These are phyloP conservation scores for Citrullus amarus DNA, from an alignment of 306 rosid genomes.

Conservation along the genomic window DNA sequence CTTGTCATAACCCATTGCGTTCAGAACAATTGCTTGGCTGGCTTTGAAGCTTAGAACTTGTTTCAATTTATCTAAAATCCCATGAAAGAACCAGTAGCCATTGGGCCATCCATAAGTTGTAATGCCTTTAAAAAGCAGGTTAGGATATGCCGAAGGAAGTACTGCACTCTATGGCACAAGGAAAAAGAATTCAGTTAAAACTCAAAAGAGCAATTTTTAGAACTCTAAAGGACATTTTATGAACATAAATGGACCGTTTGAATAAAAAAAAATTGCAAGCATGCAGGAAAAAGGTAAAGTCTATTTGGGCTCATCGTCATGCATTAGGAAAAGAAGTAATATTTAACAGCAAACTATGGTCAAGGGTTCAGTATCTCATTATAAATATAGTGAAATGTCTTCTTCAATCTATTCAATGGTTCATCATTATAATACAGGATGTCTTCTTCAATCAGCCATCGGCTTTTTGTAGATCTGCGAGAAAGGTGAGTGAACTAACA, in stretches of 20 bases:
- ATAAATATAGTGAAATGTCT: not conserved
- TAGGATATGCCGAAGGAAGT: slow-evolving; percentile 25
- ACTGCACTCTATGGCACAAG: slow-evolving; percentile 23
- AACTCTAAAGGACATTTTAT: not conserved
- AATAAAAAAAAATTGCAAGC: not conserved
- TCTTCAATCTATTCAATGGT: not conserved
- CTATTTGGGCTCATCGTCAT: not conserved
- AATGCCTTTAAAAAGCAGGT: slow-evolving; percentile 24
- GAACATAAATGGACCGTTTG: not conserved
- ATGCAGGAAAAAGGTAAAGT: not conserved
- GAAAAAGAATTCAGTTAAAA: not conserved
- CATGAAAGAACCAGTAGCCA: slow-evolving; percentile 27
- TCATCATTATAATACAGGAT: not conserved
- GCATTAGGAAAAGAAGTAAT: not conserved
- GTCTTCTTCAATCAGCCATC: not conserved
- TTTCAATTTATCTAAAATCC: slow-evolving; percentile 23
- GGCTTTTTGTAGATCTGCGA: not conserved
- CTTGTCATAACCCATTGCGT: slow-evolving; percentile 22
- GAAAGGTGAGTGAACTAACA: not conserved
- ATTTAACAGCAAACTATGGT: not conserved
- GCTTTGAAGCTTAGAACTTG: slow-evolving; percentile 13
- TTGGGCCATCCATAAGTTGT: slow-evolving; percentile 26
- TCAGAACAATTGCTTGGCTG: slow-evolving; percentile 18
- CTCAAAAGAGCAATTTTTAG: not conserved
- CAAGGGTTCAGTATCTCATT: not conserved